Evolutionary conservation across 2,329 filamentous ascomycete genomes (phyloP), one percentile per base, ranked within the genome.

Genomic region (Cordyceps javanica): DNA sequence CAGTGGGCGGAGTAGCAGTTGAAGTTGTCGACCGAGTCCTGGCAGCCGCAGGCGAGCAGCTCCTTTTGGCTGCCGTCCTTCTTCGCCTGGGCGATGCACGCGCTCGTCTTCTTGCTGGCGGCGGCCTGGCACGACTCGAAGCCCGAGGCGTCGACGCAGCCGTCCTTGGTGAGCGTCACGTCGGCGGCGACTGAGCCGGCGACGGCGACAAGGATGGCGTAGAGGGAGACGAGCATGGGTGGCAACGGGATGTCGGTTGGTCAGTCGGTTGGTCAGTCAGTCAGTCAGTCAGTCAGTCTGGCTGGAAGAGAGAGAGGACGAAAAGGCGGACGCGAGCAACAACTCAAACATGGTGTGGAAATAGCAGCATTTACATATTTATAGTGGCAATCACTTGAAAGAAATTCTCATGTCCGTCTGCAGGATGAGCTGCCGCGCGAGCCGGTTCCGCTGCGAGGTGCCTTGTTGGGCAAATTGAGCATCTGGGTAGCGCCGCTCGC

Each of bases 1-100:
- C 71, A 74, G 23, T 64, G 62, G 26, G 68, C 61, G 2, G 70
- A 67, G 65, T 72, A 72, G 65, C 71, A 72, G 56, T 73, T 72
- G 59, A 69, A 62, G 42, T 63, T 65, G 25, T 63, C 58, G 30
- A 61, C 60, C 46, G 66, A 65, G 57, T 64, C 58, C 10, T 59
- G 57, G 50, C 67, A 69, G 1, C 62, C 62, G 30, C 67, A 68
- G 38, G 50, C 50, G 38, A 53, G 50, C n/a, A 53, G 50, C 50
- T 53, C 50, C 36, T 30, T 11, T 25, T 66, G 59, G 38, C 53
- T 62, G 16, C 55, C 55, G 56, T 63, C 62, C 32, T 59, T 60
- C 0, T 60, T 53, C 2, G 64, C 60, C 3, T 59, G 55, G 16
- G 59, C 59, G 2, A 65, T 49, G 34, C 63, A 65, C 7, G 52